Evolutionary conservation across 371 early-diverging fungal genomes (phyloP).

Genomic region (Mucor sp.): DNA sequence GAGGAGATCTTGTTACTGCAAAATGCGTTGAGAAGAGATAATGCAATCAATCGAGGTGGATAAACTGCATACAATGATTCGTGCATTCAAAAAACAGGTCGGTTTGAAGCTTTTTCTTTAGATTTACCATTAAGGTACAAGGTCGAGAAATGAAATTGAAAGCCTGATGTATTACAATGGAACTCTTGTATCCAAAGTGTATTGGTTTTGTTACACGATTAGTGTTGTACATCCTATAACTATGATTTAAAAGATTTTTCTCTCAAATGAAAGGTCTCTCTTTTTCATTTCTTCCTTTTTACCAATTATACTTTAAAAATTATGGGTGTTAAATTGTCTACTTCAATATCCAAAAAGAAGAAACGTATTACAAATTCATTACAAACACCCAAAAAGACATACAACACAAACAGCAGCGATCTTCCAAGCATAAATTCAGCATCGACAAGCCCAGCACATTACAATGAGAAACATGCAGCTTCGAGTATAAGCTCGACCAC

Average conservation of each 20-base stretch:
- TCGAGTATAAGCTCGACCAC: constrained; percentile 2
- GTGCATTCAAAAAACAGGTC: background rate
- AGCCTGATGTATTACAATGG: background rate
- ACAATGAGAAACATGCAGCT: constrained; percentile 3
- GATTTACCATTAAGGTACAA: background rate
- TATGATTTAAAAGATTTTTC: constrained; percentile 4
- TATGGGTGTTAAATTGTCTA: constrained; percentile 18
- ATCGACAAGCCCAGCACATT: background rate
- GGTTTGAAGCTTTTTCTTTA: background rate
- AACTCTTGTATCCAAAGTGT: background rate
- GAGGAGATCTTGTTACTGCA: background rate
- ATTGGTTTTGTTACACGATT: constrained; percentile 1
- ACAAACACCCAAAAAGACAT: constrained; percentile 1
- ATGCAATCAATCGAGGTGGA: background rate
- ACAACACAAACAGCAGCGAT: background rate
- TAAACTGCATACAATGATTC: background rate
- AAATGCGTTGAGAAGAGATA: background rate
- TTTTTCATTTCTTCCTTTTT: background rate
- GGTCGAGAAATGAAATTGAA: background rate
- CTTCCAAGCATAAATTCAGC: background rate
- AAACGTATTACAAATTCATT: constrained; percentile 8
- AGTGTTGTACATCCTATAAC: background rate
- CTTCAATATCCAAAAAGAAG: constrained; percentile 7
- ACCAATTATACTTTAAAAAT: background rate
- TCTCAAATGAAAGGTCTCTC: background rate